Evolutionary conservation across 139 green algal genomes (phyloP), one percentile per base, ranked within the genome.

Genomic region (Chlamydomonas applanata): DNA sequence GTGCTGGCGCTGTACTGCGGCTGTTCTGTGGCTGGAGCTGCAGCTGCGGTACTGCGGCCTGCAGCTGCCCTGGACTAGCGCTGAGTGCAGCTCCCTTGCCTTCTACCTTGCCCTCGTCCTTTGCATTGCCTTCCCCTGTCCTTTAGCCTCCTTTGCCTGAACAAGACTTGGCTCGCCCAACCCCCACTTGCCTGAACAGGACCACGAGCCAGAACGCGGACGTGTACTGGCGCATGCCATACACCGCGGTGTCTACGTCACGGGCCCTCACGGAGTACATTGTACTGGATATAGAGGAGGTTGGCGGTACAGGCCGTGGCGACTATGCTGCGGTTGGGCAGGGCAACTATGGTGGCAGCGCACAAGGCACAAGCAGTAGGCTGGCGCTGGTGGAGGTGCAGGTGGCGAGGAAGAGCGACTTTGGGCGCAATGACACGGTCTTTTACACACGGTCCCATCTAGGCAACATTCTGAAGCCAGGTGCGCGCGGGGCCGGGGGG

Each of bases 271-370:
- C 74, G 16, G 90, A 97, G 81, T 99, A 93, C 73, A 82, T 97
- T 9, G 85, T 99, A 13, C 81, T 99, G 63, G 96, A 99, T 79
- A 79, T 96, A 0, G 96, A 99, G 85, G 74, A 81, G 1, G 19
- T 78, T 44, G 69, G 63, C 16, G 40, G 40, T 49, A 49, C 56
- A 72, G 63, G 14, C 53, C 14, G 52, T 61, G 29, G 69, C 40
- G 11, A 49, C 7, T 49, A 49, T 11, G 40, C 40, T 7, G 11
- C 7, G 7, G 7, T 49, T 7, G 40, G 40, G 40, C 40, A 49
- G 11, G 40, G 40, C 7, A 49, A 11, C 40, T 49, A 49, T 11
- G 40, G 40, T 7, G 40, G 40, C 40, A 49, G 40, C 40, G 7
- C 40, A 19, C 40, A 49, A 11, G 40, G 40, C 7, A 49, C 7